Evolutionary conservation across 495 filamentous ascomycete species (phyloP), one percentile per base, ranked within the genome.

Genomic region (Penicillium angulare): DNA sequence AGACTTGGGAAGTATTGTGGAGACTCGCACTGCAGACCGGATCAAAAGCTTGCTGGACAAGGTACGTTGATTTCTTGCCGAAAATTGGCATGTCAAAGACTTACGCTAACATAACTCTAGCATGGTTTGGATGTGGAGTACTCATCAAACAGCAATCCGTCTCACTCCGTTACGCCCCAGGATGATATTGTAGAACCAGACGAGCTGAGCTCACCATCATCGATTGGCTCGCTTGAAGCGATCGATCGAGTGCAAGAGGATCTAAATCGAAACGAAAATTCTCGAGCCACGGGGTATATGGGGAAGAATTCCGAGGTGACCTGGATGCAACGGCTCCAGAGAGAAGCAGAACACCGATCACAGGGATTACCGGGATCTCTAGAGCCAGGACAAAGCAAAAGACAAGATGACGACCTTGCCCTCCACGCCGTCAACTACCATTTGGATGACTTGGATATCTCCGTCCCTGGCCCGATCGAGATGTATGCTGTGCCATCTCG

Each of bases 301-400:
- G 85, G 85, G 10, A 85, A 85, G 53, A 84, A 79, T 43, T 87
- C 83, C 0, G 82, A 85, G 43, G 62, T 86, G 12, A 75, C 72
- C 22, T 87, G 85, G 84, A 76, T 86, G 55, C 81, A 82, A 60
- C 62, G 71, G 42, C 52, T 74, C 12, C 64, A 72, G 34, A 61
- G 60, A 53, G 67, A 74, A 46, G 63, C 64, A 13, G 65, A 69
- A 21, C 60, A 70, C 43, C 64, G 71, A 33, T 56, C 66, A 7
- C 55, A 57, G 52, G 60, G 62, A 45, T 42, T 71, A 15, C 60
- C 68, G 13, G 65, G 67, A 5, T 57, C 57, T 4, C 55, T 66
- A 33, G 74, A 71, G 24, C 53, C 58, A 26, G 61, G 59, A 5
- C 58, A 57, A 13, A 63, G 50, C 22, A 53, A 69, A 15, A 49